These are phyloP conservation scores for Yarrowia deformans DNA, from an alignment of 805 yeast species.

Conservation along the genomic window DNA sequence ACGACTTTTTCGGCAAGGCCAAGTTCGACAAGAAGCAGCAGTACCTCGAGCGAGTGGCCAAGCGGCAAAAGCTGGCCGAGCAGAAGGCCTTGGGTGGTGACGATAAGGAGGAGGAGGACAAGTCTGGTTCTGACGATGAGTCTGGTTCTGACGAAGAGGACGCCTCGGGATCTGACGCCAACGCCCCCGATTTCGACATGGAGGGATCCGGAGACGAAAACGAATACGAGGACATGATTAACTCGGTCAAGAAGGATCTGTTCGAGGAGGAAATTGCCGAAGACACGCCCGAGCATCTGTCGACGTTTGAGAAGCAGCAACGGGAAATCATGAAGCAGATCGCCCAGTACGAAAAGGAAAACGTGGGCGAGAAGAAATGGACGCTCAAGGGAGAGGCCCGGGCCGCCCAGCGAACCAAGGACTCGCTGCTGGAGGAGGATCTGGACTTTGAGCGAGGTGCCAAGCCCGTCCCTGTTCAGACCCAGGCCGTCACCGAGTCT, in stretches of 20 bases:
- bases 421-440: constrained; percentile 76
- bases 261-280: constrained; percentile 58
- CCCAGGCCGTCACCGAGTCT: constrained; percentile 84
- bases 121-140: constrained; percentile 33
- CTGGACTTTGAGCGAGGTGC: constrained; percentile 91
- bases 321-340: constrained; percentile 77
- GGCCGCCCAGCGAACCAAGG: constrained; percentile 80
- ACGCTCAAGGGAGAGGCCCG: constrained; percentile 91
- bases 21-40: constrained; percentile 28
- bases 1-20: constrained; percentile 53
- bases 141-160: constrained; percentile 32
- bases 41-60: constrained; percentile 10
- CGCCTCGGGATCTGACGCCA: constrained; percentile 42
- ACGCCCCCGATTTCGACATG: constrained; percentile 41
- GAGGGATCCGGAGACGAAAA: constrained; percentile 46
- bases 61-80: constrained; percentile 39
- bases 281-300: constrained; percentile 66
- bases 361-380: constrained; percentile 92
- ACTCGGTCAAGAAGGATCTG: constrained; percentile 47
- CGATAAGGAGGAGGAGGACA: not conserved
- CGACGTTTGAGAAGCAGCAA: constrained; percentile 87
- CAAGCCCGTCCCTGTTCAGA: constrained; percentile 94
- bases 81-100: constrained; percentile 42
- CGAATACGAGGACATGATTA: constrained; percentile 40
- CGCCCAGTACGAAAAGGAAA: constrained; percentile 78